Evolutionary conservation across 2,329 filamentous ascomycete genomes (phyloP).

Genomic region (Exophiala alcalophila): DNA sequence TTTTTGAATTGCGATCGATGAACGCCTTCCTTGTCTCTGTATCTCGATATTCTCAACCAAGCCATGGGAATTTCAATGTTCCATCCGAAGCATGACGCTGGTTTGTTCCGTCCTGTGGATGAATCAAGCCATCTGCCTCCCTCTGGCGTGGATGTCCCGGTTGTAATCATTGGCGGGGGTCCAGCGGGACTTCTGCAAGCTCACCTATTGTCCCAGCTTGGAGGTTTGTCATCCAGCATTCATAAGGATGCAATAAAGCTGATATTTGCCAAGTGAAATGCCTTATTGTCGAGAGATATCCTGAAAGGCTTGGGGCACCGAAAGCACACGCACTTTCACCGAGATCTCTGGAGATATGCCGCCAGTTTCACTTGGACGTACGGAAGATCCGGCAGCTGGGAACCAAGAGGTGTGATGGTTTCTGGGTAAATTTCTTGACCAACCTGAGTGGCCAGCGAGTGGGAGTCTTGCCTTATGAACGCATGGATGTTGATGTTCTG

Average conservation of each 20-base stretch:
- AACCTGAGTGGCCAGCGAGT: constrained; percentile 39
- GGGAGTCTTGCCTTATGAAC: constrained; percentile 36
- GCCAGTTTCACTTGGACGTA: constrained; percentile 32
- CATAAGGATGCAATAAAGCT: too few relatives aligned
- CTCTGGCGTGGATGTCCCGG: constrained; percentile 29
- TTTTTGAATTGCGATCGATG: too few relatives aligned
- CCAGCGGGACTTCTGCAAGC: constrained; percentile 39
- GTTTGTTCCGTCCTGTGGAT: too few relatives aligned
- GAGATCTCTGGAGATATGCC: constrained; percentile 33
- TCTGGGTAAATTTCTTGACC: constrained; percentile 44
- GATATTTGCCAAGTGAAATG: constrained; percentile 12
- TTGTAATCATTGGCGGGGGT: constrained; percentile 40
- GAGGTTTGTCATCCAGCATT: constrained; percentile 31
- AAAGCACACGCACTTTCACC: constrained; percentile 35
- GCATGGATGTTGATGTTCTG: constrained; percentile 33
- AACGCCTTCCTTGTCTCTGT: too few relatives aligned
- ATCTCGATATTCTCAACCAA: too few relatives aligned
- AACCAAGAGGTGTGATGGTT: constrained; percentile 36
- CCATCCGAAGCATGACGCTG: too few relatives aligned
- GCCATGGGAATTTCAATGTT: too few relatives aligned
- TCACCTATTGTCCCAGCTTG: constrained; percentile 36
- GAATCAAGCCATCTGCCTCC: neutral
- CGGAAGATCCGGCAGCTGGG: constrained; percentile 32
- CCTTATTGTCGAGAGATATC: constrained; percentile 31
- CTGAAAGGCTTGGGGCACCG: constrained; percentile 31